phyloP scores from a whole-genome alignment of 768 basidiomycete genomes.

The Cubamyces lactineus region DNA sequence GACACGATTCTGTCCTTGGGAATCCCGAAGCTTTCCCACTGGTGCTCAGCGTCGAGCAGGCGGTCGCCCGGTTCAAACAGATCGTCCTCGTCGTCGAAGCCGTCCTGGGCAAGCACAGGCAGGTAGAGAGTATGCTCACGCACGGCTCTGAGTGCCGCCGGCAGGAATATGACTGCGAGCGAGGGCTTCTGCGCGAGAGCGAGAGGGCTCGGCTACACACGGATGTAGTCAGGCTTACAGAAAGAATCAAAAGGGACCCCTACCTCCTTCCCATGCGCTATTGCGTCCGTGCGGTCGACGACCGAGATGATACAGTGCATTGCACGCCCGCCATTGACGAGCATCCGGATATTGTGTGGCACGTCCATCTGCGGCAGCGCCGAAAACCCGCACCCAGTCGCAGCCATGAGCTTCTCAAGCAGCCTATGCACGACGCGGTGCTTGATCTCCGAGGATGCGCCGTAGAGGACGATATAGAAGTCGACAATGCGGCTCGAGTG shows the following conservation, averaged over 20 bases:
- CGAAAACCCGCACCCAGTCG: constrained; percentile 35
- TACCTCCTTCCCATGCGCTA: constrained; percentile 40
- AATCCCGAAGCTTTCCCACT: constrained; percentile 36
- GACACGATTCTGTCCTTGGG: constrained; percentile 31
- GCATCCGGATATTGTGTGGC: constrained; percentile 20
- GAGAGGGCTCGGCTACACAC: constrained; percentile 45
- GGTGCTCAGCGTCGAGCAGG: constrained; percentile 37
- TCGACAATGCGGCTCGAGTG: constrained; percentile 39
- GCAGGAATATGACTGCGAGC: constrained; percentile 70
- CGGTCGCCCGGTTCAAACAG: constrained; percentile 28
- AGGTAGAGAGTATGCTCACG: constrained; percentile 55
- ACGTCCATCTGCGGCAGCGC: constrained; percentile 26
- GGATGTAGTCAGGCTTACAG: constrained; percentile 43
- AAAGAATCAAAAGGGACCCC: constrained; percentile 31
- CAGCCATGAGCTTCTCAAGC: constrained; percentile 54
- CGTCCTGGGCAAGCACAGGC: constrained; percentile 50
- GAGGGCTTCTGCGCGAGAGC: constrained; percentile 49
- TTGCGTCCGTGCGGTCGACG: constrained; percentile 42
- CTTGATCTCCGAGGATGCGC: constrained; percentile 58
- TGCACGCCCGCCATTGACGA: constrained; percentile 28
- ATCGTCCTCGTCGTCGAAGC: constrained; percentile 26
- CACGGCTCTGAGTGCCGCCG: constrained; percentile 43
- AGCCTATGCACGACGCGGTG: constrained; percentile 64
- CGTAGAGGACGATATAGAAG: constrained; percentile 72
- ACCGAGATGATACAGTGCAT: constrained; percentile 41